phyloP scores from a whole-genome alignment of 73 alveolate genomes.

The Effrenium voratum region DNA sequence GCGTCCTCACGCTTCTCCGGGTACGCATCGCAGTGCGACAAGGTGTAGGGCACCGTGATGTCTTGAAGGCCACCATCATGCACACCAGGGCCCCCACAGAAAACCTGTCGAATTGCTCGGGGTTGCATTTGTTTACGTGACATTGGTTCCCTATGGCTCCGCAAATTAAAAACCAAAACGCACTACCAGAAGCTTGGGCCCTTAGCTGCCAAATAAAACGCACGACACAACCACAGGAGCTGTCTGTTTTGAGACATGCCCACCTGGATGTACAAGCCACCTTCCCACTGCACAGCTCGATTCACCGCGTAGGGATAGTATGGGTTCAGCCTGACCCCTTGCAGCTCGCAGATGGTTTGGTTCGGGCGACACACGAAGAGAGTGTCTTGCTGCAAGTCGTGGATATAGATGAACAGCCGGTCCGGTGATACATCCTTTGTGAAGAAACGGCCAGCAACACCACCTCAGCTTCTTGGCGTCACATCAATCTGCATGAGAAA shows the following conservation, averaged over 20 bases:
- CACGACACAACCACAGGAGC: too few relatives aligned
- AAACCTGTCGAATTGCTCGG: too few relatives aligned
- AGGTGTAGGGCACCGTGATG: constrained; percentile 81
- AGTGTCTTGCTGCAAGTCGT: constrained; percentile 84
- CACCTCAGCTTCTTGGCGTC: too few relatives aligned
- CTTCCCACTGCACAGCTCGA: constrained; percentile 92
- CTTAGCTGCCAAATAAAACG: too few relatives aligned
- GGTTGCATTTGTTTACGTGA: too few relatives aligned
- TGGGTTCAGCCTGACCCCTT: constrained; percentile 92
- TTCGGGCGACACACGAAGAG: constrained; percentile 73
- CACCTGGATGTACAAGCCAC: constrained; percentile 65
- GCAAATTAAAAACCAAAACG: too few relatives aligned
- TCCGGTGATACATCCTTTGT: constrained; percentile 87
- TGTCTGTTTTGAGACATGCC: too few relatives aligned
- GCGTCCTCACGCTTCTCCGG: constrained; percentile 68
- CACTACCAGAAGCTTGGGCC: too few relatives aligned
- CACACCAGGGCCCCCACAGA: constrained; percentile 81
- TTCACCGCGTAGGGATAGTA: constrained; percentile 89
- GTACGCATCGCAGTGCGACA: constrained; percentile 43
- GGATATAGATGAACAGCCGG: constrained; percentile 87
- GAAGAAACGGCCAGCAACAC: constrained; percentile 78
- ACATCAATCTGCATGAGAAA: too few relatives aligned
- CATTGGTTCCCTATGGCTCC: too few relatives aligned
- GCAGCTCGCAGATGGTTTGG: constrained; percentile 46
- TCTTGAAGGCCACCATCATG: constrained; percentile 79